These are phyloP conservation scores for Boechera stricta DNA, from an alignment of 345 rosid species.

Conservation along the genomic window DNA sequence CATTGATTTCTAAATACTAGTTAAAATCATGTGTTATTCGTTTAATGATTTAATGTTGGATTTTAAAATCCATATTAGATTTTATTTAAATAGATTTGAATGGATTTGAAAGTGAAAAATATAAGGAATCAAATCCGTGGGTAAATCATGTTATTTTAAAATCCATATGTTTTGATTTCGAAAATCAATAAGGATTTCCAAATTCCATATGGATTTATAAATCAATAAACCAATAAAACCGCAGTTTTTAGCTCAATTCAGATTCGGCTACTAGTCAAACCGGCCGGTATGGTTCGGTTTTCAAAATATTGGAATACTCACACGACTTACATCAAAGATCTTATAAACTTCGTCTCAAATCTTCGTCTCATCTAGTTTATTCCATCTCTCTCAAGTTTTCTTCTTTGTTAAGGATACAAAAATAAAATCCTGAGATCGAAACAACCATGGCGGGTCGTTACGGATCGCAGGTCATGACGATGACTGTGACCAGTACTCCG, in stretches of 20 bases:
- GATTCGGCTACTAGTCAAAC: not conserved
- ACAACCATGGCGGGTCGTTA: conserved; percentile 62
- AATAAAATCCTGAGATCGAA: conserved; percentile 32
- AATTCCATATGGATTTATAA: too few species aligned
- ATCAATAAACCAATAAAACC: too few species aligned
- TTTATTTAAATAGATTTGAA: too few species aligned
- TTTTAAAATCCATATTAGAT: too few species aligned
- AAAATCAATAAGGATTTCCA: too few species aligned
- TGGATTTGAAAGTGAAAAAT: too few species aligned
- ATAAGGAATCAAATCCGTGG: too few species aligned
- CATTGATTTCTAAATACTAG: too few species aligned
- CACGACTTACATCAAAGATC: not conserved
- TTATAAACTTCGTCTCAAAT: not conserved
- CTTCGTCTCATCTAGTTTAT: not conserved
- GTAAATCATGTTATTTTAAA: too few species aligned
- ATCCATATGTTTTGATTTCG: too few species aligned
- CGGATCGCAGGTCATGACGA: conserved; percentile 56
- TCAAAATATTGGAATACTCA: not conserved
- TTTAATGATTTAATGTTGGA: too few species aligned
- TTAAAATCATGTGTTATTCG: too few species aligned
- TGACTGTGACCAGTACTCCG: conserved; percentile 84
- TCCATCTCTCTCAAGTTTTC: conserved; percentile 8
- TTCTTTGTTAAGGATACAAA: conserved; percentile 36
- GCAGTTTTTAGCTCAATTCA: not conserved
- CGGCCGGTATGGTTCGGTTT: not conserved